Evolutionary conservation across 2,329 filamentous ascomycete genomes (phyloP), one percentile per base, ranked within the genome.

Genomic region (Fusarium sublunatum): DNA sequence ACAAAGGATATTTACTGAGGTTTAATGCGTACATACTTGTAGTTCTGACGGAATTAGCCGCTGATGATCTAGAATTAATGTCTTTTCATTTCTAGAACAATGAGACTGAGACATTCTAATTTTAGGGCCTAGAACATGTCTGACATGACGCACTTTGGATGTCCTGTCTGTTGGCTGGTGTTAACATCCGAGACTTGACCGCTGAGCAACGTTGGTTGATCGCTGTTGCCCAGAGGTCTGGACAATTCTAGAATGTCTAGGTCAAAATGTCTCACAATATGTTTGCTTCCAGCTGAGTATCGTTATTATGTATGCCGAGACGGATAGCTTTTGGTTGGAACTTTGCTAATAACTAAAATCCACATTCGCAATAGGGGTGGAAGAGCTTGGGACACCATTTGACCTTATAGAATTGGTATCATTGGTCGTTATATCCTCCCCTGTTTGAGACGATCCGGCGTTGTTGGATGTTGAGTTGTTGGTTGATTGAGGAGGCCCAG

Each of bases 311-410:
- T 15, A 31, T 36, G 19, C 19, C 15, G 2, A 4, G 10, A 4
- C 1, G 1, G 7, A 26, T 31, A 26, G 15, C 13, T 13, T 15
- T 42, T 48, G 15, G 22, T 28, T 0, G 19, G 5, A 28, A 1
- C 19, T 39, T n/a, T 6, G 13, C 82, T 77, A 88, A 67, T 88
- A 88, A 73, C 81, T 86, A 67, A 88, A 84, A 74, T 88, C 85
- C 65, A 88, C 82, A 70, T 84, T 81, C 48, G 82, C 85, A 75
- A 88, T 81, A 43, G 83, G 85, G 75, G 88, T 78, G 58, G 82
- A 78, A 34, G 83, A 79, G 77, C 81, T 76, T 78, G 86, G 82
- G 64, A 82, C 79, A 19, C 39, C 44, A 28, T 58, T 43, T 3
- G 53, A 43, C 5, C 19, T 29, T 34, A 41, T 35, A 1, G 55